phyloP scores from a whole-genome alignment of 1,284 basidiomycete genomes.

The Rhodofomes roseus region DNA sequence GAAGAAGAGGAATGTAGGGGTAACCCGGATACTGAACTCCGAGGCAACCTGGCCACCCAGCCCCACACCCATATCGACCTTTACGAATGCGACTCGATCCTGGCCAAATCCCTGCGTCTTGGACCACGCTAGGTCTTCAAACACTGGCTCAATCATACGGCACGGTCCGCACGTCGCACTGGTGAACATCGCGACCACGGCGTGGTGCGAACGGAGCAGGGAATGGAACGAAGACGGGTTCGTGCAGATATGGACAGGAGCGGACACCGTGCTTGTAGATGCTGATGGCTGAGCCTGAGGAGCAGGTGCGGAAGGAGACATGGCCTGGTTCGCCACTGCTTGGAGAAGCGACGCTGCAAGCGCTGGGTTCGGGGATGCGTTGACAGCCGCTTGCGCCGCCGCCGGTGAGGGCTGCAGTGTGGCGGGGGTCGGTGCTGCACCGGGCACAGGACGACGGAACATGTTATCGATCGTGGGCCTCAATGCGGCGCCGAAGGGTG shows the following conservation, averaged over 20 bases:
- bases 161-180: conserved; percentile 63
- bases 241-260: conserved; percentile 60
- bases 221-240: conserved; percentile 51
- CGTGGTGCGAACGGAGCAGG: conserved; percentile 46
- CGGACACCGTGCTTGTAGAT: conserved; percentile 48
- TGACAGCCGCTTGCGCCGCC: conserved; percentile 26
- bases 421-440: conserved; percentile 38
- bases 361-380: conserved; percentile 41
- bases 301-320: conserved; percentile 25
- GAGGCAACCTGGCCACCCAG: conserved; percentile 56
- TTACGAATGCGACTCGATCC: conserved; percentile 62
- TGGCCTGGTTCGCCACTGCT: conserved; percentile 56
- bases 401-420: conserved; percentile 24
- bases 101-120: conserved; percentile 35
- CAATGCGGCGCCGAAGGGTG: conserved; percentile 84
- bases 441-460: conserved; percentile 57
- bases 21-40: conserved; percentile 69
- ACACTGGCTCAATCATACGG: conserved; percentile 59
- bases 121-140: conserved; percentile 46
- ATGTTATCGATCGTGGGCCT: conserved; percentile 87
- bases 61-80: conserved; percentile 75
- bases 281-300: conserved; percentile 24
- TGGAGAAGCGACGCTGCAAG: conserved; percentile 60
- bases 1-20: conserved; percentile 87
- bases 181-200: conserved; percentile 64